These are phyloP conservation scores for Phytopythium vexans DNA, from an alignment of 352 stramenopile species.

Conservation along the genomic window DNA sequence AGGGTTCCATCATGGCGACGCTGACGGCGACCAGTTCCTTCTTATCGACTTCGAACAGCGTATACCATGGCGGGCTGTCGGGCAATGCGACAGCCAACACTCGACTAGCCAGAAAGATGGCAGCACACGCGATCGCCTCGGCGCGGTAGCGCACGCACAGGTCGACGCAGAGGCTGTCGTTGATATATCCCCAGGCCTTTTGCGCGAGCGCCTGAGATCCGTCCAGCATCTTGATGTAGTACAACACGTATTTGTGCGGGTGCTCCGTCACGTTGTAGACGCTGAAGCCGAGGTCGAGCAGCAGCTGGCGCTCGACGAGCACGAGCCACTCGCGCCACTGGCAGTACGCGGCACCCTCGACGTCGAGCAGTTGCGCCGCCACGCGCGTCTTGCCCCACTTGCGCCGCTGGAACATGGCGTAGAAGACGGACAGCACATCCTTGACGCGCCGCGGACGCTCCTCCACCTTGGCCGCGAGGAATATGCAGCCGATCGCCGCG, in stretches of 20 bases:
- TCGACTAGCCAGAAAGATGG: slow-evolving; percentile 85
- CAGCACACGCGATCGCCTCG: slow-evolving; percentile 86
- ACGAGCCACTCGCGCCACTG: slow-evolving; percentile 85
- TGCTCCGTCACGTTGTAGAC: slow-evolving; percentile 92
- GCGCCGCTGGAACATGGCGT: slow-evolving; percentile 77
- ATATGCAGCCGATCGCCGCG: slow-evolving; percentile 84
- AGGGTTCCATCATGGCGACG: slow-evolving; percentile 56
- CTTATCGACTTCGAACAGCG: slow-evolving; percentile 64
- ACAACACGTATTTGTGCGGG: slow-evolving; percentile 92
- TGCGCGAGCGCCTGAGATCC: slow-evolving; percentile 71
- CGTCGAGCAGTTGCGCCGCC: slow-evolving; percentile 62
- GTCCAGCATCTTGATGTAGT: slow-evolving; percentile 90
- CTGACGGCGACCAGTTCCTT: slow-evolving; percentile 44
- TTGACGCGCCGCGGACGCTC: slow-evolving; percentile 77
- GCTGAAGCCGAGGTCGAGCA: slow-evolving; percentile 92
- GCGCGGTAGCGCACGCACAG: slow-evolving; percentile 79
- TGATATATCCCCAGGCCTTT: slow-evolving; percentile 88
- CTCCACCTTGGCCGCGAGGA: slow-evolving; percentile 89
- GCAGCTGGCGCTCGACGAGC: slow-evolving; percentile 85
- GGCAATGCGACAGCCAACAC: slow-evolving; percentile 53
- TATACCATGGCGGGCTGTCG: slow-evolving; percentile 55
- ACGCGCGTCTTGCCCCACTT: slow-evolving; percentile 50
- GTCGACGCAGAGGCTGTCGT: slow-evolving; percentile 86
- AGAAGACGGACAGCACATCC: slow-evolving; percentile 88
- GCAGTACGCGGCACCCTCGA: slow-evolving; percentile 55